Conservation (phyloP, 345 rosid genomes). For the Combretum micranthum region DNA sequence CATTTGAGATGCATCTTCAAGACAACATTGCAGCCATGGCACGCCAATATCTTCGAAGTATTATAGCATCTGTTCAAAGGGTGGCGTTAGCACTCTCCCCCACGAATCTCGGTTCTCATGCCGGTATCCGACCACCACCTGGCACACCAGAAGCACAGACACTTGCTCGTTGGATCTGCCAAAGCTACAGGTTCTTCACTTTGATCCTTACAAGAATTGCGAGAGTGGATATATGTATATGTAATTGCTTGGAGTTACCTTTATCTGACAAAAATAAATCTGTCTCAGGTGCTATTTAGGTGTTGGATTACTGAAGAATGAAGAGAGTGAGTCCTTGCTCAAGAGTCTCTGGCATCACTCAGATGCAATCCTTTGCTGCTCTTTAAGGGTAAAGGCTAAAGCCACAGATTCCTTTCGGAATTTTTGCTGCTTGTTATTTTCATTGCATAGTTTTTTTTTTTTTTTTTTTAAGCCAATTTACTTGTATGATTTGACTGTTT, state of each 20-base stretch:
- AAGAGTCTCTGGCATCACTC: conserved; percentile 85
- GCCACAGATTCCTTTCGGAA: background rate
- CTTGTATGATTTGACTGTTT: too few relatives aligned
- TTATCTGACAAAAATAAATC: background rate
- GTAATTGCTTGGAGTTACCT: too few relatives aligned
- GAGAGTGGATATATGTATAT: too few relatives aligned
- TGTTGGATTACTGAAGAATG: conserved; percentile 64
- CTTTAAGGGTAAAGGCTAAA: conserved; percentile 71
- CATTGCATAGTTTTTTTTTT: too few relatives aligned
- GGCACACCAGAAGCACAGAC: conserved; percentile 87
- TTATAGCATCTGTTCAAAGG: conserved; percentile 87
- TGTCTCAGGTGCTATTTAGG: conserved; percentile 67
- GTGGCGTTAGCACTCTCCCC: conserved; percentile 96
- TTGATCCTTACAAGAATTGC: background rate
- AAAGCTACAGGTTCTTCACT: conserved; percentile 50
- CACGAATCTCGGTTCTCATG: conserved; percentile 48
- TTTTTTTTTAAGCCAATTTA: too few relatives aligned
- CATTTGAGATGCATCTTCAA: conserved; percentile 84
- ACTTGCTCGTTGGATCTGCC: conserved; percentile 86
- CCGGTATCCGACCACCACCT: conserved; percentile 57
- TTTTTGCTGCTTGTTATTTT: too few relatives aligned
- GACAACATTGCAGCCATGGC: conserved; percentile 86
- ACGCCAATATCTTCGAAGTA: conserved; percentile 78
- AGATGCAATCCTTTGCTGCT: conserved; percentile 89
- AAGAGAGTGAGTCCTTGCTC: conserved; percentile 64